Conservation (phyloP, 768 basidiomycete genomes). For the Suillus paluster region DNA sequence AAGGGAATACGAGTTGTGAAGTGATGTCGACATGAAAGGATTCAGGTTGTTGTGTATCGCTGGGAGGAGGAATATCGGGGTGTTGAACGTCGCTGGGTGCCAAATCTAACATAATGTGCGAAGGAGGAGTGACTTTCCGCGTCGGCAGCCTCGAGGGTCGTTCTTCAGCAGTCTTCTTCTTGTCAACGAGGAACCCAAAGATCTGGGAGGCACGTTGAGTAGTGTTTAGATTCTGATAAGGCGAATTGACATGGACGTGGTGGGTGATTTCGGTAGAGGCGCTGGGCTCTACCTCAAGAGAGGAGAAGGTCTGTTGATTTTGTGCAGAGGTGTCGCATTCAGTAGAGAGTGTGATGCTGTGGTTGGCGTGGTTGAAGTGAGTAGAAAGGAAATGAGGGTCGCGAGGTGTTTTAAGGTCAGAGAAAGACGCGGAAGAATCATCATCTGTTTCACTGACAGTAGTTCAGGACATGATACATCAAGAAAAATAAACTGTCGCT, state of each 20-base stretch:
- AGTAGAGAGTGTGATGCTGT: slow-evolving; percentile 45
- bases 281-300: slow-evolving; percentile 78
- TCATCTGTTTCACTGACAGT: slow-evolving; percentile 48
- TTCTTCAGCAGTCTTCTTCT: slow-evolving; percentile 43
- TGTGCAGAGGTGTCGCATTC: slow-evolving; percentile 49
- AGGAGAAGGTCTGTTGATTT: slow-evolving; percentile 56
- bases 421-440: slow-evolving; percentile 49
- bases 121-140: slow-evolving; percentile 28
- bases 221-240: slow-evolving; percentile 50
- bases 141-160: slow-evolving; percentile 38
- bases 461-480: background rate
- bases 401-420: slow-evolving; percentile 57
- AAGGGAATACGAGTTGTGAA: slow-evolving; percentile 10
- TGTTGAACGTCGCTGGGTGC: background rate
- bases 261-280: slow-evolving; percentile 45
- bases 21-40: slow-evolving; percentile 13
- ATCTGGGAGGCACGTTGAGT: slow-evolving; percentile 76
- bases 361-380: slow-evolving; percentile 39
- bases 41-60: slow-evolving; percentile 28
- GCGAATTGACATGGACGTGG: slow-evolving; percentile 23
- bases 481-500: slow-evolving; percentile 20
- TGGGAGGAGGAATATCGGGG: slow-evolving; percentile 12
- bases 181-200: slow-evolving; percentile 69
- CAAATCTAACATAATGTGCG: slow-evolving; percentile 37
- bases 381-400: slow-evolving; percentile 43